Evolutionary conservation across 208 protist genomes (phyloP), one percentile per base, ranked within the genome.

Genomic region (Porcisia hertigi): DNA sequence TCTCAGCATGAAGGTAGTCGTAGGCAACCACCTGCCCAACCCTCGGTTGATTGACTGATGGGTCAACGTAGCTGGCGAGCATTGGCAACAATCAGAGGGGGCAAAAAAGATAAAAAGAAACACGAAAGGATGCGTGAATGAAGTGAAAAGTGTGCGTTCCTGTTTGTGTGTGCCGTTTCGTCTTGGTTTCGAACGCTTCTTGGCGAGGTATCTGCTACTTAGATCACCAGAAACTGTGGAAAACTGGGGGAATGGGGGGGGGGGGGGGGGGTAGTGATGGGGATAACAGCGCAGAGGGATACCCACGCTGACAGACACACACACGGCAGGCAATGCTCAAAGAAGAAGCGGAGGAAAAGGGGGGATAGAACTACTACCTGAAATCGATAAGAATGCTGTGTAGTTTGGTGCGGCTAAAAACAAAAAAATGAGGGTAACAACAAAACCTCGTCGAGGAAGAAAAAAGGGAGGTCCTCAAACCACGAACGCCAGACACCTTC

Each of bases 21-120:
- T 85, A 94, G 14, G 87, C 89, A 2, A 94, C 81, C 25, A 91
- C 82, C 34, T 94, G 75, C 8, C 87, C 87, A 53, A 81, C 71
- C 7, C 73, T 72, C 53, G 91, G 58, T 41, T 65, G 65, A 12
- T 64, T 45, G 11, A 71, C 60, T 2, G 79, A 18, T 34, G 71
- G 78, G 34, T 76, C 77, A 18, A 74, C 57, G 70, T 70, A 71
- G 14, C 69, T 76, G n/a, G 84, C 69, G 69, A 84, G 69, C 34
- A 76, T 74, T 75, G 30, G 30, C 9, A 41, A 6, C 58, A 41
- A 39, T 16, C 30, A 5, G 20, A 34, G 58, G 25, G 25, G 23
- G 30, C 1, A 30, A 39, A 30, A 63, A 34, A 9, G 3, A 63
- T 8, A 63, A 39, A 34, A 41, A 63, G 20, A 16, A 14, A 34